These are phyloP conservation scores for Aphanocladium album DNA, from an alignment of 2,329 filamentous ascomycete genomes.

Conservation along the genomic window DNA sequence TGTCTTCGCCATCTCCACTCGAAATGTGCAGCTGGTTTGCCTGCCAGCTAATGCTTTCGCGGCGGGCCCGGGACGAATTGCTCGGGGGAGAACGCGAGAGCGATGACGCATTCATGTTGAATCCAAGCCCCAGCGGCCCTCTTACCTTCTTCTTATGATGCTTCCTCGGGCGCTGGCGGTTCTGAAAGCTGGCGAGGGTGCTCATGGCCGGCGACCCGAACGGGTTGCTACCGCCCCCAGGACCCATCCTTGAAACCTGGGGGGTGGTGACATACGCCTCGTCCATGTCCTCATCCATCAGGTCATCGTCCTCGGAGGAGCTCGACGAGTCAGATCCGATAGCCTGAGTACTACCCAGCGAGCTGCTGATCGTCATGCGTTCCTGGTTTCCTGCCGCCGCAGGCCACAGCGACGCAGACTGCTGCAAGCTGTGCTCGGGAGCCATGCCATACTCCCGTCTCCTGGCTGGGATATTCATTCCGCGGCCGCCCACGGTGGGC, in stretches of 20 bases:
- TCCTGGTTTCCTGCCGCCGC: slow-evolving; percentile 66
- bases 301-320: slow-evolving; percentile 63
- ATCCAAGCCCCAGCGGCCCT: slow-evolving; percentile 45
- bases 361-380: slow-evolving; percentile 69
- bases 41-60: slow-evolving; percentile 86
- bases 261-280: slow-evolving; percentile 81
- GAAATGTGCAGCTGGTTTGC: slow-evolving; percentile 83
- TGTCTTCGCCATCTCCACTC: slow-evolving; percentile 62
- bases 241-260: slow-evolving; percentile 49
- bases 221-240: not conserved
- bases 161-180: slow-evolving; percentile 69
- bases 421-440: slow-evolving; percentile 49
- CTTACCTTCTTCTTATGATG: slow-evolving; percentile 54
- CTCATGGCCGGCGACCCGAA: slow-evolving; percentile 15
- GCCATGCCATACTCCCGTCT: slow-evolving; percentile 42
- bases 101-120: slow-evolving; percentile 37
- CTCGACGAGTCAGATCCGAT: slow-evolving; percentile 74
- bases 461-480: slow-evolving; percentile 57
- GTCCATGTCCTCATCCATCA: slow-evolving; percentile 70
- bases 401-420: slow-evolving; percentile 65
- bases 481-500: slow-evolving; percentile 64
- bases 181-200: slow-evolving; percentile 77
- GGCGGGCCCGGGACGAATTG: slow-evolving; percentile 49
- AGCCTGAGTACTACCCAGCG: slow-evolving; percentile 66
- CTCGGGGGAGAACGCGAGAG: slow-evolving; percentile 72